Evolutionary conservation across 148 eudicot species (phyloP), one percentile per base, ranked within the genome.

Genomic region (Nyssa sinensis): DNA sequence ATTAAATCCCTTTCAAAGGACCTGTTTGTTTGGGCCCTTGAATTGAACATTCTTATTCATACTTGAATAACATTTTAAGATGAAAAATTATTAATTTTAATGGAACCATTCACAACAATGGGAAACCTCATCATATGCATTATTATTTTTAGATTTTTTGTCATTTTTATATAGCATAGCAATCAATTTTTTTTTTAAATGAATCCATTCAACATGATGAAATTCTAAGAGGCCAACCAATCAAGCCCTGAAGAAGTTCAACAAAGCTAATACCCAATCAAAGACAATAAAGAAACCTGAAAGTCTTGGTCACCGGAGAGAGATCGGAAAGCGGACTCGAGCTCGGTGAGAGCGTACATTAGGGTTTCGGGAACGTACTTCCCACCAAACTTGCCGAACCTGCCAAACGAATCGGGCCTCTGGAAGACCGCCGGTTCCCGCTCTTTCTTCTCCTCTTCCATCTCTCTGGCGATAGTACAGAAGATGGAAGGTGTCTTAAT

Each of bases 321-420:
- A 66, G 87, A 34, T 3, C 70, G 85, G 47, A 95, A 90, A 0
- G 98, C 92, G 2, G 88, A 47, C 67, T 95, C 96, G 57, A 95
- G 97, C 78, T 95, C 88, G 16, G 90, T 53, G 64, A 95, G 93
- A 30, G 99, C 99, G 51, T 81, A 77, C 99, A 95, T 95, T 0
- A 95, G 90, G 25, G 99, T 95, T 69, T 92, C 99, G 9, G 99
- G 99, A 0, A 95, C 99, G 74, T 88, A 95, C 67, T 92, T 92
- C 7, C 99, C 99, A 17, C 99, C 98, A 78, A 80, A 95, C 72
- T 85, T 88, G 0, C 99, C 98, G 53, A 92, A 95, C 37, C 99
- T 82, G 30, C 99, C 99, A 62, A 95, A 91, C 2, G 89, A 84
- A 68, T 95, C 99, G 1, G 99, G 99, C 1, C 96, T 76, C 32